A percentile compares a stretch with the other conserved stretches of the same genome.
These are phyloP conservation scores for Pisolithus thermaeus DNA, from an alignment of 1,284 basidiomycete genomes.

Conservation along the genomic window DNA sequence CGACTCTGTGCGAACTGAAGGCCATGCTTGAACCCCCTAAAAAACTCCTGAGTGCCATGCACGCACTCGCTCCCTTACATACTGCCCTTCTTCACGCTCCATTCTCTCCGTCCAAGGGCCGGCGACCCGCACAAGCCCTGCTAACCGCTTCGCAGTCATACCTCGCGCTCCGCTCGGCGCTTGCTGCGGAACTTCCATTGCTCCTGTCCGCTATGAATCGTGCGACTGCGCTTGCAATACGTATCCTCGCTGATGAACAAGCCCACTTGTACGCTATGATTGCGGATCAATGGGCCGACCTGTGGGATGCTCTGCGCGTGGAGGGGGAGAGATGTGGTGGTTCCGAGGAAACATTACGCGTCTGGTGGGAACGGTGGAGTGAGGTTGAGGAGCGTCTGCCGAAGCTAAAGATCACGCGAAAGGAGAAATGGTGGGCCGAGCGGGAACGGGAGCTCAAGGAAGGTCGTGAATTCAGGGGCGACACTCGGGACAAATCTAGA, in stretches of 20 bases:
- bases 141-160: constrained; percentile 69
- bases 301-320: constrained; percentile 73
- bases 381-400: constrained; percentile 51
- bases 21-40: constrained; percentile 54
- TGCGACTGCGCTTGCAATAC: constrained; percentile 47
- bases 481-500: constrained; percentile 11
- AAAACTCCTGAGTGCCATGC: constrained; percentile 63
- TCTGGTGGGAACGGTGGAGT: constrained; percentile 61
- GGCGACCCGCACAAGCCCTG: constrained; percentile 55
- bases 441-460: constrained; percentile 29
- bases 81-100: constrained; percentile 58
- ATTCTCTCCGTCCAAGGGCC: constrained; percentile 42
- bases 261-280: constrained; percentile 52
- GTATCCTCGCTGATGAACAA: constrained; percentile 51
- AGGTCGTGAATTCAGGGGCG: constrained; percentile 7
- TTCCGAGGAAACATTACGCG: constrained; percentile 56
- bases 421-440: constrained; percentile 27
- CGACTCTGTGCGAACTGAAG: constrained; percentile 49
- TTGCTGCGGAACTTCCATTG: constrained; percentile 60
- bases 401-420: constrained; percentile 38
- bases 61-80: constrained; percentile 63
- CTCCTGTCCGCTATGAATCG: constrained; percentile 54
- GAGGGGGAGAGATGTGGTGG: constrained; percentile 68
- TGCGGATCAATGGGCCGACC: constrained; percentile 58
- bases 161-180: constrained; percentile 63